Base-by-base conservation (phyloP, 805 yeast species). In the Wickerhamiella qilinensis region DNA sequence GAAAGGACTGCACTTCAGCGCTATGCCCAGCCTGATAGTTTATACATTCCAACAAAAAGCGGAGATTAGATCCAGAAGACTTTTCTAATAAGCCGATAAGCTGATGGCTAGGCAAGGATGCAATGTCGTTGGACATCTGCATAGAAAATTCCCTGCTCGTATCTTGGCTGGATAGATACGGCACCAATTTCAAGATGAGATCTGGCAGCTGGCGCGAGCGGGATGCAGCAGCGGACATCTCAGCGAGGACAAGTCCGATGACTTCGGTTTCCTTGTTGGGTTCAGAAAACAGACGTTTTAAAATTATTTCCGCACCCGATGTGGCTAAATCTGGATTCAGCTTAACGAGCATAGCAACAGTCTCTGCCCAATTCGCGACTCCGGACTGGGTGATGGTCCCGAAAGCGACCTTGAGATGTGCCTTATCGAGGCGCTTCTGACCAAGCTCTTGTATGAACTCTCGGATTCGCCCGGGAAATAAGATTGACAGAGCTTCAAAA, bases 391-490 rank as follows among this genome's bases (percentile, higher is more conserved):
- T 15, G n/a, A 33, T 36, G 15, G 33, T 25, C 4, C n/a, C 25
- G 3, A 38, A 16, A 6, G 33, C 19, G 2, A 19, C 30, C 18
- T 20, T 22, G 20, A 37, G 33, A 5, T 20, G 20, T 9, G 20
- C 29, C 4, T 30, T 21, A 29, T 17, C 32, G 15, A 46, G 40
- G 14, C 12, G 25, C 11, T n/a, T n/a, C 1, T 21, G 28, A 22
- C 27, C 38, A 2, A 45, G 20, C 3, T 18, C 21, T 11, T 28
- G 20, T 5, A 47, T 22, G 3, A 44, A 12, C 1, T 21, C 19
- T 3, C 29, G 17, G 3, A 38, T 36, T 17, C 36, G 15, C 17
- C 12, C 12, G 0, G 52, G 51, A 15, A 29, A 37, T 9, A 21
- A 17, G 2, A 16, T 9, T 4, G 35, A 19, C 5, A 47, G 32